A percentile compares a stretch with the other conserved stretches of the same genome.
Conservation (phyloP, 169 alveolate species). For the Plasmodium cynomolgi region DNA sequence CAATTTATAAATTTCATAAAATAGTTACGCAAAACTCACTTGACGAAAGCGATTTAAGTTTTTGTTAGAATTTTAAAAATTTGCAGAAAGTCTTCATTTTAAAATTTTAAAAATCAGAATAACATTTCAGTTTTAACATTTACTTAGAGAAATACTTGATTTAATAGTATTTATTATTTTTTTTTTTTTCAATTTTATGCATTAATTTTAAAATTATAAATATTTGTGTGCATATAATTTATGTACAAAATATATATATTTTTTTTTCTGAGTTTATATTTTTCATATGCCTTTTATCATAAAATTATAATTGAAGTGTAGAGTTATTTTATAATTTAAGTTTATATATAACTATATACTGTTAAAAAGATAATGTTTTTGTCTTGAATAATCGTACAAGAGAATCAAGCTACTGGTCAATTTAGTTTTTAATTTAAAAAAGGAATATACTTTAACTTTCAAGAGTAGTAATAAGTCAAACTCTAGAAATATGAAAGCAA, state of each 20-base stretch:
- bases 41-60: not conserved
- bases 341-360: not conserved
- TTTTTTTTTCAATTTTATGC: not conserved
- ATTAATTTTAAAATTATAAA: no score
- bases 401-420: not conserved
- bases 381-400: not conserved
- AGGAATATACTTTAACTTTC: not conserved
- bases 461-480: not conserved
- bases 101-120: not conserved
- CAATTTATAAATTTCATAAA: not conserved
- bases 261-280: not conserved
- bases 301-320: not conserved
- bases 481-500: constrained; percentile 1
- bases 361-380: not conserved
- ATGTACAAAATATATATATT: not conserved
- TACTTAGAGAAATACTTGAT: not conserved
- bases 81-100: not conserved
- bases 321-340: not conserved
- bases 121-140: not conserved
- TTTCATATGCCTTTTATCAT: not conserved
- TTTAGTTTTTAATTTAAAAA: not conserved
- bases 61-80: no score
- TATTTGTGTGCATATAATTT: not conserved
- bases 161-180: not conserved
- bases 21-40: not conserved